A percentile compares a stretch with the other conserved stretches of the same genome.
Evolutionary conservation across 2,329 filamentous ascomycete genomes (phyloP).

Genomic region (Exserohilum rostratum): DNA sequence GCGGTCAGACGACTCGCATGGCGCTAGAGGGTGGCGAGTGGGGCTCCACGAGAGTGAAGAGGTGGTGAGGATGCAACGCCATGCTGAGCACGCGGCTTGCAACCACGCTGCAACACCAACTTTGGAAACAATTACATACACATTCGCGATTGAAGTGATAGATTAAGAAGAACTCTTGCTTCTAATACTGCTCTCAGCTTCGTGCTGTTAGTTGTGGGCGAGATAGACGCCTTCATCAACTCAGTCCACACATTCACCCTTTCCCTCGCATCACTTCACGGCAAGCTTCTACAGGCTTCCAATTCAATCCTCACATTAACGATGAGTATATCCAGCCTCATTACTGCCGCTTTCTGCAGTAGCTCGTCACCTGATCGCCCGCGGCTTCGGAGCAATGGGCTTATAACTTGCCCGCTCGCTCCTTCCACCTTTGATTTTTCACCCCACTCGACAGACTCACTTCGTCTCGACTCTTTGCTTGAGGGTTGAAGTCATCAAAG

Average conservation of each 20-base stretch:
- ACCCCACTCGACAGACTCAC: slow-evolving; percentile 17
- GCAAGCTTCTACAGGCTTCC: neutral
- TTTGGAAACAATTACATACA: neutral
- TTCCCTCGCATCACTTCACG: slow-evolving; percentile 6
- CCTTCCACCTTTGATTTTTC: slow-evolving; percentile 21
- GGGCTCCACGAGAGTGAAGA: slow-evolving; percentile 12
- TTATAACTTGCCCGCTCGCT: slow-evolving; percentile 21
- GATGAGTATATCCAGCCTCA: slow-evolving; percentile 13
- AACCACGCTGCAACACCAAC: slow-evolving; percentile 25
- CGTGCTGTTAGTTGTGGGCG: slow-evolving; percentile 1
- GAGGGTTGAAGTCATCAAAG: slow-evolving; percentile 21
- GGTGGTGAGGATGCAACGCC: slow-evolving; percentile 22
- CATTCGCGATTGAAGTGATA: slow-evolving; percentile 18
- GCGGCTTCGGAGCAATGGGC: neutral
- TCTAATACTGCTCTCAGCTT: slow-evolving; percentile 9
- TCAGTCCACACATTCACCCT: slow-evolving; percentile 1
- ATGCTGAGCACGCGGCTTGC: slow-evolving; percentile 17
- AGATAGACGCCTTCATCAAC: slow-evolving; percentile 1
- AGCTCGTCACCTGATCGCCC: slow-evolving; percentile 17
- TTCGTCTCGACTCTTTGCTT: slow-evolving; percentile 17
- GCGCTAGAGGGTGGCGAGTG: slow-evolving; percentile 15
- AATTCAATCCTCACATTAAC: slow-evolving; percentile 10
- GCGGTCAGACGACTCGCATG: slow-evolving; percentile 15
- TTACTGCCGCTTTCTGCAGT: slow-evolving; percentile 16
- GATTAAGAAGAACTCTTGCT: slow-evolving; percentile 29